Base-by-base conservation (phyloP, 305 asterid genomes). In the Rubia balearica region DNA sequence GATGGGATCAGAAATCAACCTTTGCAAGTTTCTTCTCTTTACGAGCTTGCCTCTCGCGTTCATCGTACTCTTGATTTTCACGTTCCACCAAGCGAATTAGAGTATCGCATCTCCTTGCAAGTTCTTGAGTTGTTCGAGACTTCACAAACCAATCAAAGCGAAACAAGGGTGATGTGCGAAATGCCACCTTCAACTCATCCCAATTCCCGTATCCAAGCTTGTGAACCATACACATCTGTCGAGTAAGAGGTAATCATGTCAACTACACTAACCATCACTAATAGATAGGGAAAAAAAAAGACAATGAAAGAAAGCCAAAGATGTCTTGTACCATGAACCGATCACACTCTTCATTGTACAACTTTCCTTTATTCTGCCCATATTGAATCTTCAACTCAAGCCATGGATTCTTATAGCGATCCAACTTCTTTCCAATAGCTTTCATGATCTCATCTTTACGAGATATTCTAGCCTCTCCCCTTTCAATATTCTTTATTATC, bases 351-450 rank as follows among this genome's bases (percentile, higher is more conserved):
- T 95, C 99, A 76, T 95, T 95, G 82, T 91, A 95, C 79, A 95
- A 70, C 87, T 95, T 95, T 75, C 99, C 99, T 75, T 95, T 95
- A 90, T 95, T 95, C 88, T 95, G 99, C 73, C 99, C 99, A 80
- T 95, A 92, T 76, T 88, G 99, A 79, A 92, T 95, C 87, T 92
- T 91, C 70, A 95, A 71, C 78, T 95, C 99, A 75, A 90, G 80
- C 98, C 99, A 95, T 53, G 99, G 99, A 83, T 95, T 95, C 87
- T 89, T 92, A 70, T 92, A 95, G 70, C 98, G 97, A 65, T 95
- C 98, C 88, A 95, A 57, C 76, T 95, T 92, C 86, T 95, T 95
- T 71, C 96, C 97, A 12, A 95, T 88, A 49, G 98, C 98, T 82
- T 90, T 91, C 99, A 90, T 90, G 82, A 95, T 95, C 88, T 95